Base-by-base conservation (phyloP, 202 grass and related monocot species). In the Eragrostis tef region DNA sequence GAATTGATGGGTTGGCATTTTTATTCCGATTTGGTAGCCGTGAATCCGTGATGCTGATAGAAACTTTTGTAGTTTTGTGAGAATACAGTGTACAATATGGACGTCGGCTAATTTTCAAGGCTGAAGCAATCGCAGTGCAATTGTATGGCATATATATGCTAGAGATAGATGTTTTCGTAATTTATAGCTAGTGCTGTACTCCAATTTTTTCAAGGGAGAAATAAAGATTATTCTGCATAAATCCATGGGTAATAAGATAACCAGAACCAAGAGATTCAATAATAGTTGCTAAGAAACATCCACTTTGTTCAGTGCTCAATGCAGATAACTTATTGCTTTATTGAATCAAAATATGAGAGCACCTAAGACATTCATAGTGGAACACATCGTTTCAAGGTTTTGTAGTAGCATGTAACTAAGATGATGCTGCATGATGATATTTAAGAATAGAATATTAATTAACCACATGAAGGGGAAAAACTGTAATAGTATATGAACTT, bases 401-500 rank as follows among this genome's bases (percentile, higher is more conserved):
- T 6, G 9, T 64, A 24, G 45, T 64, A 24, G 45, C 53, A 26
- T 64, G 48, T 29, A 21, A 29, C 8, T 51, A n/a, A 43, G 66
- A 11, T 9, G 5, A 17, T 60, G 4, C 0, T 25, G 21, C 57
- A 12, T 22, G 26, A 11, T 60, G 10, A 58, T 45, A 34, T 34
- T 43, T 11, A 66, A 20, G 20, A n/a, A 24, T 72, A 41, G 2
- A 11, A 6, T 19, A 74, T 68, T 67, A 27, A 51, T 26, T 4
- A 75, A 48, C 46, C 62, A 58, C 51, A 43, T 27, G 25, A 81
- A 86, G 27, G 44, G 53, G 14, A 3, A 60, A 31, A 25, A 50
- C 12, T 47, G 12, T 36, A 36, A 14, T 63, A 47, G 12, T 64
- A 65, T 43, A 39, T n/a, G 12, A 53, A 34, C 66, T 41, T 14